These are phyloP conservation scores for Urtica urens DNA, from an alignment of 306 rosid species.

Conservation along the genomic window DNA sequence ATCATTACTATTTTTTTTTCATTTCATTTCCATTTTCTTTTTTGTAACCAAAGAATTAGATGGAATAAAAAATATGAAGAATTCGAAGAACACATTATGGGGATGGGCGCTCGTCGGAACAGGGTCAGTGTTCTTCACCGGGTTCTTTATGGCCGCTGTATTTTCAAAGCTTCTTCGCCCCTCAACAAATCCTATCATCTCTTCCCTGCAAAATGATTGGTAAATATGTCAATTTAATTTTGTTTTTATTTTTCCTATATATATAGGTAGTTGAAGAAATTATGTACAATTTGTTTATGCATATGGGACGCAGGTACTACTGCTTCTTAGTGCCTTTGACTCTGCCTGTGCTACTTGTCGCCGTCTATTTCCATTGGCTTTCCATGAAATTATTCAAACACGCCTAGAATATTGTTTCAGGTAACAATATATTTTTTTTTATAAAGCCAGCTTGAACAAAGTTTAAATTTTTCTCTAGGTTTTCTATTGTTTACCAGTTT, in stretches of 20 bases:
- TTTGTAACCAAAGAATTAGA: too few relatives aligned
- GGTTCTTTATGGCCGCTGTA: slow-evolving; percentile 43
- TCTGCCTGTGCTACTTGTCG: slow-evolving; percentile 56
- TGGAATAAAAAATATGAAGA: too few relatives aligned
- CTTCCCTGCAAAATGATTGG: slow-evolving; percentile 76
- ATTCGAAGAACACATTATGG: too few relatives aligned
- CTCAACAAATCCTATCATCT: slow-evolving; percentile 31
- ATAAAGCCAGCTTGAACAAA: too few relatives aligned
- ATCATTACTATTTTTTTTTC: too few relatives aligned
- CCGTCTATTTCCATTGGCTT: slow-evolving; percentile 83
- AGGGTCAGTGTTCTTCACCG: slow-evolving; percentile 41
- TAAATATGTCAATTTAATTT: neutral
- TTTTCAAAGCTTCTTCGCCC: slow-evolving; percentile 63
- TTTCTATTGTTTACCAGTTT: too few relatives aligned
- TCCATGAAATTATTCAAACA: slow-evolving; percentile 87
- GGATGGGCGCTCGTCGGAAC: slow-evolving; percentile 39
- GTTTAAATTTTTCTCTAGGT: too few relatives aligned
- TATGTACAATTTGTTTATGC: too few relatives aligned
- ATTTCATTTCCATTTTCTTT: too few relatives aligned
- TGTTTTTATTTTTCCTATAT: neutral
- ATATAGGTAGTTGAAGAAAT: neutral
- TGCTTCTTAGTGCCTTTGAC: slow-evolving; percentile 87
- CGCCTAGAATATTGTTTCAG: too few relatives aligned
- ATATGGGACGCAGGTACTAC: slow-evolving; percentile 37
- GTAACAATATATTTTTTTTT: too few relatives aligned